Percentiles rank a stretch among this genome's conserved stretches.
Evolutionary conservation across 2,329 filamentous ascomycete species (phyloP).

Genomic region (Hysterium pulicare): DNA sequence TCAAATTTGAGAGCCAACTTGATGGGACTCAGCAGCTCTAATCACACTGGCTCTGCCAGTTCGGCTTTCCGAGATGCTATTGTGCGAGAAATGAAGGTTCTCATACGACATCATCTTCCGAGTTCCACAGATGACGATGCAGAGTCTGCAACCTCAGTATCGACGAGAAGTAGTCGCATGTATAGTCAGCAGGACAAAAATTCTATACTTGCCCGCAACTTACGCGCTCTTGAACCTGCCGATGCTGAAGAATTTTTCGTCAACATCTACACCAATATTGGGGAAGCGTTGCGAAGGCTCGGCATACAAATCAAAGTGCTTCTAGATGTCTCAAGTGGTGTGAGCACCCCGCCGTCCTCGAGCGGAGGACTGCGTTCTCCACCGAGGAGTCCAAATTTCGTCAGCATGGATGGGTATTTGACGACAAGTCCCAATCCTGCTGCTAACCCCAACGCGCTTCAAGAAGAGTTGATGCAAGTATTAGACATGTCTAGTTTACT

Average conservation of each 20-base stretch:
- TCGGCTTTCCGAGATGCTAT: slow-evolving; percentile 79
- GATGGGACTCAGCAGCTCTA: slow-evolving; percentile 74
- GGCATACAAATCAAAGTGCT: slow-evolving; percentile 91
- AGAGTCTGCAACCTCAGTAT: slow-evolving; percentile 81
- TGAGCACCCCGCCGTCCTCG: slow-evolving; percentile 48
- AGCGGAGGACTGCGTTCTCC: slow-evolving; percentile 45
- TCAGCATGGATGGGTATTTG: slow-evolving; percentile 43
- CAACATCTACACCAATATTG: slow-evolving; percentile 80
- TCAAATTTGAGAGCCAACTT: slow-evolving; percentile 67
- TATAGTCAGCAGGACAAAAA: slow-evolving; percentile 82
- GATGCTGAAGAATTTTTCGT: slow-evolving; percentile 81
- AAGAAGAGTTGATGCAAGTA: slow-evolving; percentile 73
- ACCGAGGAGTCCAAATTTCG: slow-evolving; percentile 43
- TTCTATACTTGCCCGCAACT: slow-evolving; percentile 78
- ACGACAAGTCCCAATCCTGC: slow-evolving; percentile 13
- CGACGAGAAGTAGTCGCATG: slow-evolving; percentile 67
- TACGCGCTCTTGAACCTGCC: slow-evolving; percentile 76
- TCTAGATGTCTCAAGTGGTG: slow-evolving; percentile 84
- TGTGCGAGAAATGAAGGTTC: slow-evolving; percentile 76
- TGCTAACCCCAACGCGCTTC: slow-evolving; percentile 36
- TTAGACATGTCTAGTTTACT: slow-evolving; percentile 75
- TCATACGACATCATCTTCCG: slow-evolving; percentile 81
- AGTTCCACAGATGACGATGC: slow-evolving; percentile 93
- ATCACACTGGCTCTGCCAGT: slow-evolving; percentile 77
- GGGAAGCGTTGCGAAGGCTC: slow-evolving; percentile 79